Evolutionary conservation across 2,329 filamentous ascomycete species (phyloP), one percentile per base, ranked within the genome.

Genomic region (Exophiala aquamarina): DNA sequence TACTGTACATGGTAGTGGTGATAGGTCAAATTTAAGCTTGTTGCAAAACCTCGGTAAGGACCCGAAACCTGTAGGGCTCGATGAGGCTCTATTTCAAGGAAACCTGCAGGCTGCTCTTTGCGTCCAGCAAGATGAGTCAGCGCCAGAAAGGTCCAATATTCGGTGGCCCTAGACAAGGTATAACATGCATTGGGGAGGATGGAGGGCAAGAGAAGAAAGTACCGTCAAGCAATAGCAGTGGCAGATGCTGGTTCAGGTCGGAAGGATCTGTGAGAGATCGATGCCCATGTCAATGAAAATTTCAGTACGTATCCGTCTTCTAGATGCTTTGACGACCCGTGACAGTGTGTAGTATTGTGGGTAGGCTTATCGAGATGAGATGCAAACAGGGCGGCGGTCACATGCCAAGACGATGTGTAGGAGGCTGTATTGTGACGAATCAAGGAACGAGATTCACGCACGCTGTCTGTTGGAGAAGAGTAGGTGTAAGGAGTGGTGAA

Each of bases 1-100:
- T 26, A 38, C 39, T 41, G 45, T 59, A 60, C 58, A 60, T 60
- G 34, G 33, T 59, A 43, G 45, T 42, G 23, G 47, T 43, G 32
- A 28, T 33, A 39, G 28, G 34, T 28, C 29, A 4, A 19, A 18
- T 37, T 21, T 42, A 41, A 38, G 42, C 11, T 28, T 29, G 29
- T 31, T 29, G 19, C 28, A 13, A 21, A 46, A 37, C 14, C 33
- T 26, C 39, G 35, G 26, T 36, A 37, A 6, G 11, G 11, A 26
- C 6, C 6, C 23, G 23, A 26, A 26, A 11, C 11, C 23, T 26
- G 23, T 26, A 45, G 35, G 34, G 31, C 26, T 31, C 19, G 19
- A 47, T 15, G 17, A 55, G 35, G 41, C 35, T 44, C 29, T 37
- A 23, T 50, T 33, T 36, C 15, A n/a, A 28, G 19, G 19, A 26